Base-by-base conservation (phyloP, 1,139 yeast species). In the Yamadazyma spencermartinsiae region DNA sequence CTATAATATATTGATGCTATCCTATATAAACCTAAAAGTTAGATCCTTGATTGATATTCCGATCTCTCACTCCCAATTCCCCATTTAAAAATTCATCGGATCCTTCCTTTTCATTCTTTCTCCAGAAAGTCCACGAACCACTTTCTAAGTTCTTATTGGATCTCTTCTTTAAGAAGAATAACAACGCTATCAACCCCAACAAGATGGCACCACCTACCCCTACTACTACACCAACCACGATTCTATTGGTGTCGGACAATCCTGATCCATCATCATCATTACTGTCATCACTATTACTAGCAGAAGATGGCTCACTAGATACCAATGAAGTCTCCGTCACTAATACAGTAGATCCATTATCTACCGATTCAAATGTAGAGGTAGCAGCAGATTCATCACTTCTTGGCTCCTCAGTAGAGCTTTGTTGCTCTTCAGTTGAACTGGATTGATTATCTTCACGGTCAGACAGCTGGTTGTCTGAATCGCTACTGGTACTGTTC, bases 31-130 rank as follows among this genome's bases (percentile, higher is more conserved):
- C 29, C 31, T 30, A 30, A 19, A 73, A 43, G 74, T 70, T 48
- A 67, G 86, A 44, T 54, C 72, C 57, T 53, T 59, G 82, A 52
- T 73, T 70, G 38, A 68, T 64, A 40, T 58, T 57, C 43, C 75
- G 56, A 43, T 82, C 67, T 42, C 71, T 62, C 19, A 69, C 72
- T 7, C 87, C 69, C 49, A 86, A 76, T 43, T 68, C 71, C 17
- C 82, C 79, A 15, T 86, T 84, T 39, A 81, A 68, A 36, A 76
- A 65, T 54, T 86, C 94, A 45, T 71, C 75, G 34, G 61, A 60
- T 33, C 61, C 61, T 35, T 66, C 67, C 56, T 72, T 71, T 48
- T 69, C 76, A 42, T 65, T 67, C 60, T 69, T 70, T 53, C 75
- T 64, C 78, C 78, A 72, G 62, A 72, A 72, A 2, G 78, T 72